Base-by-base conservation (phyloP, 495 filamentous ascomycete species). In the Jackrogersella multiformis region DNA sequence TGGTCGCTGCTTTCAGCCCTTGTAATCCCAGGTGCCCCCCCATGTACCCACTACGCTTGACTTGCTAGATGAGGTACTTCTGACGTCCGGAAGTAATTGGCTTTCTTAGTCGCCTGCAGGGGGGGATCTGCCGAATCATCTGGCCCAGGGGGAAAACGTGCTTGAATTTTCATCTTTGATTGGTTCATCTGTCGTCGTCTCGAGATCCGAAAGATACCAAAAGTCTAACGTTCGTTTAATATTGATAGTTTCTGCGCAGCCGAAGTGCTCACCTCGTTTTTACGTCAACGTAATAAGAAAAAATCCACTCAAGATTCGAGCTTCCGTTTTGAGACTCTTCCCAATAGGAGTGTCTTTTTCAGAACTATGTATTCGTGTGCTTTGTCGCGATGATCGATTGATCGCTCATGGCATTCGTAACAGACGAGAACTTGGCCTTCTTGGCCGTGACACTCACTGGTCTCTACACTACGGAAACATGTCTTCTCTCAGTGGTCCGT, bases 101-200 rank as follows among this genome's bases (percentile, higher is more conserved):
- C 56, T 34, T 39, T 8, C 30, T 16, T 61, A 66, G 61, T 36
- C 35, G 28, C 24, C 26, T 13, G 16, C 67, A 65, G 57, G 67
- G 67, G 28, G n/a, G 23, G n/a, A 46, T 66, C 45, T 70, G 52
- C 61, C 67, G 56, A 70, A 70, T 70, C 67, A 70, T 62, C 61
- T 65, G 61, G 56, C 23, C 45, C 38, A 62, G 24, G 52, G 18
- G 23, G 24, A 36, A 66, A 71, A 71, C 68, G 68, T 71, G 68
- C 6, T 67, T 28, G 18, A 56, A 56, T 60, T 52, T 18, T 15
- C 10, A 9, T n/a, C 16, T 56, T 35, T 66, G 44, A 71, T 71
- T 71, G 63, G 68, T 5, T 34, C 6, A 56, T 48, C 38, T 56
- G 26, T 66, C 35, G 49, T 20, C 51, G 26, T 41, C 36, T 53